A percentile compares a stretch with the other conserved stretches of the same genome.
These are phyloP conservation scores for Oidium heveae DNA, from an alignment of 2,329 filamentous ascomycete species.

Conservation along the genomic window DNA sequence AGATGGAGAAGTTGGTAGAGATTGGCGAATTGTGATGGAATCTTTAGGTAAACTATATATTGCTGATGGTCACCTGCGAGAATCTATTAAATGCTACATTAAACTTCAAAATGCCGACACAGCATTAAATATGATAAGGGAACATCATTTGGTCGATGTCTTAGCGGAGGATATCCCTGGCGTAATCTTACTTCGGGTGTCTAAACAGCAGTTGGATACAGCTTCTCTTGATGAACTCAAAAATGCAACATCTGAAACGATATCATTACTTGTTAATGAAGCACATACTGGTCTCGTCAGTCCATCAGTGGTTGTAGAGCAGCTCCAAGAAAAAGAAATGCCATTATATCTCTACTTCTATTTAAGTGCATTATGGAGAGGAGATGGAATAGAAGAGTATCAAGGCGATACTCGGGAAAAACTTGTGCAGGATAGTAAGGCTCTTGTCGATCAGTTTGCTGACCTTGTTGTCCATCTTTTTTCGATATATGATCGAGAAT, in stretches of 20 bases:
- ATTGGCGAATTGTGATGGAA: conserved; percentile 80
- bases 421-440: conserved; percentile 30
- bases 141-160: conserved; percentile 73
- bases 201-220: conserved; percentile 37
- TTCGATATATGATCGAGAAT: conserved; percentile 50
- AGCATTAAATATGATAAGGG: conserved; percentile 62
- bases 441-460: conserved; percentile 63
- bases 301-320: conserved; percentile 50
- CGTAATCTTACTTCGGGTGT: conserved; percentile 69
- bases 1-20: conserved; percentile 42
- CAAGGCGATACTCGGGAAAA: conserved; percentile 28
- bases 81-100: conserved; percentile 76
- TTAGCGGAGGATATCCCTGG: conserved; percentile 74
- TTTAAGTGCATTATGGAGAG: conserved; percentile 62
- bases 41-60: conserved; percentile 66
- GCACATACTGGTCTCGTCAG: conserved; percentile 70
- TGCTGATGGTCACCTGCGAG: conserved; percentile 52
- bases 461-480: conserved; percentile 74
- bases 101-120: conserved; percentile 76
- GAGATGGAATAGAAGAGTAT: conserved; percentile 34
- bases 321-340: conserved; percentile 42
- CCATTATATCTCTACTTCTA: conserved; percentile 79
- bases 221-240: conserved; percentile 49
- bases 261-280: conserved; percentile 70
- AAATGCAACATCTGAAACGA: conserved; percentile 56